Evolutionary conservation across 441 rosid species (phyloP).

Genomic region (Theobroma grandiflorum): DNA sequence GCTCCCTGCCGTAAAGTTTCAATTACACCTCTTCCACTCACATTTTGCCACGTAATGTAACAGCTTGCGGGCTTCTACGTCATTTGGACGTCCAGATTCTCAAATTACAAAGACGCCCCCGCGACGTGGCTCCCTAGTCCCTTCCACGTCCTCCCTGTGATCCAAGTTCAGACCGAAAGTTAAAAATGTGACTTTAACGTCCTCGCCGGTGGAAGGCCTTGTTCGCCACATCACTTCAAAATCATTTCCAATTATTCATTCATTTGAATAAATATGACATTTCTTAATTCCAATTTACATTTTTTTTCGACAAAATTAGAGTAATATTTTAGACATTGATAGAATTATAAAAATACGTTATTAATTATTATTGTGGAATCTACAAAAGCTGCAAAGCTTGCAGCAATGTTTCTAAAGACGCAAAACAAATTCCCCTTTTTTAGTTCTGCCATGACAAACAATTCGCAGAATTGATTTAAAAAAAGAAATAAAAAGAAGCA

Average conservation of each 20-base stretch:
- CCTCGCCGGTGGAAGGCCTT: not conserved
- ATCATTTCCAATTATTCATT: not conserved
- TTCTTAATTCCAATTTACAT: too few relatives aligned
- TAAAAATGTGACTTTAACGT: too few relatives aligned
- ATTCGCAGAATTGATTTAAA: not conserved
- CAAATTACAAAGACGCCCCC: not conserved
- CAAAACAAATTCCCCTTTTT: conserved; percentile 9
- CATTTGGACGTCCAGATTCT: not conserved
- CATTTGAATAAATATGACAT: too few relatives aligned
- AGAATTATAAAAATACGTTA: too few relatives aligned
- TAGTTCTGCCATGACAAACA: not conserved
- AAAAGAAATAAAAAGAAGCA: not conserved
- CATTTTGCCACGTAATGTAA: not conserved
- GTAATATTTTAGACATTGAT: too few relatives aligned
- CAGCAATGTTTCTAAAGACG: not conserved
- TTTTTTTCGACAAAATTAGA: too few relatives aligned
- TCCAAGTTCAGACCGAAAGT: too few relatives aligned
- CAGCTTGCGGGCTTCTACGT: not conserved
- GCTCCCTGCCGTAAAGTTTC: not conserved
- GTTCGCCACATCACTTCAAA: not conserved
- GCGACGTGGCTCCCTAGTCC: not conserved
- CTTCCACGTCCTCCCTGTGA: not conserved
- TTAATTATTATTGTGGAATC: not conserved
- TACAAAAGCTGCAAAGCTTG: not conserved
- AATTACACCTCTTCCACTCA: not conserved